Conservation (phyloP, 2,329 filamentous ascomycete species). For the Cladobotryum mycophilum region DNA sequence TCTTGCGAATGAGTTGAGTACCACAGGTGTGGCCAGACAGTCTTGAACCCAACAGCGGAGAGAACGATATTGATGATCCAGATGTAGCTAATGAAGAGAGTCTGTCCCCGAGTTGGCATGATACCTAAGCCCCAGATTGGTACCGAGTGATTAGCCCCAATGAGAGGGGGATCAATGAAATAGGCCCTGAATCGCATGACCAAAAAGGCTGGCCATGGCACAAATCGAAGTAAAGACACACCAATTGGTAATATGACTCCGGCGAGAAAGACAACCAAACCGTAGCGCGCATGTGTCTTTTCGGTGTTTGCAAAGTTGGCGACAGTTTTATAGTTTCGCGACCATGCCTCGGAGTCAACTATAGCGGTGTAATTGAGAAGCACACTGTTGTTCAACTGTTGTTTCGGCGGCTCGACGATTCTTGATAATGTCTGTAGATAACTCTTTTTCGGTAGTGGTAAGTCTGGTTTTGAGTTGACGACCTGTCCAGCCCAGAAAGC, state of each 20-base stretch:
- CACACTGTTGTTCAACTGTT: slow-evolving; percentile 1
- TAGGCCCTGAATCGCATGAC: slow-evolving; percentile 16
- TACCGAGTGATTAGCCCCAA: slow-evolving; percentile 15
- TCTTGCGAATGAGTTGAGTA: slow-evolving; percentile 18
- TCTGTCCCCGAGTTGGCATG: slow-evolving; percentile 36
- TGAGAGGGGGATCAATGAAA: slow-evolving; percentile 19
- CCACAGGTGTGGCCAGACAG: slow-evolving; percentile 23
- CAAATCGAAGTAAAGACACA: slow-evolving; percentile 23
- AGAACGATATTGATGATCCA: slow-evolving; percentile 32
- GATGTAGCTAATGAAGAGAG: slow-evolving; percentile 36
- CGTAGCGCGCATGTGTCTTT: slow-evolving; percentile 15
- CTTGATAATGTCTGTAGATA: slow-evolving; percentile 3
- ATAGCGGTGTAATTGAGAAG: slow-evolving; percentile 13
- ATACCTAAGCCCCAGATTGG: slow-evolving; percentile 20
- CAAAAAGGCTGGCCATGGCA: slow-evolving; percentile 18
- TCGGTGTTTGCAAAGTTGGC: slow-evolving; percentile 4
- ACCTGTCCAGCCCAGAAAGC: not conserved
- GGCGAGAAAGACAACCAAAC: slow-evolving; percentile 21
- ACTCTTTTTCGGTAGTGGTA: not conserved
- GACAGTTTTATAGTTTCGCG: slow-evolving; percentile 4
- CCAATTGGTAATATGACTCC: slow-evolving; percentile 21
- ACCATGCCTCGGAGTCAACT: slow-evolving; percentile 8
- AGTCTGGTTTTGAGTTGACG: not conserved
- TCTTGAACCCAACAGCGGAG: slow-evolving; percentile 23
- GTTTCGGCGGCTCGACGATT: slow-evolving; percentile 6